Percentiles rank a stretch among this genome's conserved stretches.
These are phyloP conservation scores for Isatis lusitanica DNA, from an alignment of 441 rosid species.

Conservation along the genomic window DNA sequence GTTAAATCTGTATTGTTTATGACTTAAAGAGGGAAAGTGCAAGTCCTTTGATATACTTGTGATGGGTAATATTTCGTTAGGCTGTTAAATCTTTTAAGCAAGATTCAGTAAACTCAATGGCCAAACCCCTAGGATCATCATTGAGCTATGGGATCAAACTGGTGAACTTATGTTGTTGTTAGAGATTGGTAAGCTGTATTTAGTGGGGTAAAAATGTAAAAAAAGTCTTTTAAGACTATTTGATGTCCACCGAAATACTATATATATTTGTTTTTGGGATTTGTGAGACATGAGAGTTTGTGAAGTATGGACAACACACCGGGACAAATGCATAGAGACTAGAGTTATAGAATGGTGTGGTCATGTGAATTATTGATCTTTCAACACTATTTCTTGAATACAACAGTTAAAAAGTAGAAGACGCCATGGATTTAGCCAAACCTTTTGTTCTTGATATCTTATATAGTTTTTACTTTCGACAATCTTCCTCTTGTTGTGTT, in stretches of 20 bases:
- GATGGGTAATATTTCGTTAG: not conserved
- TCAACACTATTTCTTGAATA: conserved; percentile 29
- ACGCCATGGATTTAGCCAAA: conserved; percentile 44
- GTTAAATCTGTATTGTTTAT: not conserved
- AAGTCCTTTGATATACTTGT: conserved; percentile 1
- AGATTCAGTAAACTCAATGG: not conserved
- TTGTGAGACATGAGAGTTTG: conserved; percentile 35
- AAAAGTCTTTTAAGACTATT: not conserved
- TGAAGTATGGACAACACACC: conserved; percentile 29
- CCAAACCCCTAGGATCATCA: conserved; percentile 2
- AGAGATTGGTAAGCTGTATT: conserved; percentile 12
- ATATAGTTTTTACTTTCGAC: conserved; percentile 7
- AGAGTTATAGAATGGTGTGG: conserved; percentile 21
- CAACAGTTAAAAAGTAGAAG: conserved; percentile 39
- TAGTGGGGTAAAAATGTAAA: not conserved
- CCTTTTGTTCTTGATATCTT: conserved; percentile 13
- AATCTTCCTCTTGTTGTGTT: conserved; percentile 47
- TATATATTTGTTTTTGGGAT: conserved; percentile 18
- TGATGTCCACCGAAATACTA: conserved; percentile 14
- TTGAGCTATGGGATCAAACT: not conserved
- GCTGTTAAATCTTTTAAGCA: not conserved
- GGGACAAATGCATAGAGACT: conserved; percentile 44
- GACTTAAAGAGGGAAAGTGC: not conserved
- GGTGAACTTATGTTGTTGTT: not conserved
- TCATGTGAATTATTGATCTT: conserved; percentile 37